Evolutionary conservation across 352 stramenopile species (phyloP).

Genomic region (Pythium scleroteichum): DNA sequence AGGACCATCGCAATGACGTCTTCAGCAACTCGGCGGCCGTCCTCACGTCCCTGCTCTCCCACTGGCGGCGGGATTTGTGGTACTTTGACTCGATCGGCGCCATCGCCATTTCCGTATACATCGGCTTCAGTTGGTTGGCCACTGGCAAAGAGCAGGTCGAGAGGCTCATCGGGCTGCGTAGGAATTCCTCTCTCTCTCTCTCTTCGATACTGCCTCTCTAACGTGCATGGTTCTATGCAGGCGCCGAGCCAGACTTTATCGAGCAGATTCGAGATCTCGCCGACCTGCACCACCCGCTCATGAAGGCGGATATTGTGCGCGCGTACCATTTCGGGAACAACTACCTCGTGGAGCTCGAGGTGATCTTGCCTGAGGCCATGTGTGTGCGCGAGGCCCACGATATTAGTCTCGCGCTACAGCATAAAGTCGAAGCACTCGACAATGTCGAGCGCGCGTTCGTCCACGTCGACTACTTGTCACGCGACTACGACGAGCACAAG

Average conservation of each 20-base stretch:
- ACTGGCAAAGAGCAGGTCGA: conserved; percentile 96
- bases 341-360: conserved; percentile 91
- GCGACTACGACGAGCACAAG: conserved; percentile 90
- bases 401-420: conserved; percentile 95
- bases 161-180: conserved; percentile 86
- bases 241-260: conserved; percentile 93
- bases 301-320: conserved; percentile 92
- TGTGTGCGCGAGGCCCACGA: conserved; percentile 94
- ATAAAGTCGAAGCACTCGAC: conserved; percentile 95
- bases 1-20: conserved; percentile 98
- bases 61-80: conserved; percentile 84
- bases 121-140: conserved; percentile 94
- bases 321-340: conserved; percentile 98
- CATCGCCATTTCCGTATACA: conserved; percentile 96
- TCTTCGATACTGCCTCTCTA: neutral
- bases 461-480: conserved; percentile 95
- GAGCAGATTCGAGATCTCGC: conserved; percentile 90
- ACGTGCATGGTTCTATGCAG: conserved; percentile 23
- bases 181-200: conserved; percentile 19
- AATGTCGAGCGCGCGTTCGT: conserved; percentile 98
- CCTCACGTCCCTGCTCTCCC: conserved; percentile 66
- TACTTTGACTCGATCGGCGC: conserved; percentile 93
- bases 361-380: conserved; percentile 88
- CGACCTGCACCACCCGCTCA: conserved; percentile 82
- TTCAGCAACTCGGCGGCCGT: conserved; percentile 93